A percentile compares a stretch with the other conserved stretches of the same genome.
Evolutionary conservation across 768 basidiomycete species (phyloP).

Genomic region (Amanita rubescens): DNA sequence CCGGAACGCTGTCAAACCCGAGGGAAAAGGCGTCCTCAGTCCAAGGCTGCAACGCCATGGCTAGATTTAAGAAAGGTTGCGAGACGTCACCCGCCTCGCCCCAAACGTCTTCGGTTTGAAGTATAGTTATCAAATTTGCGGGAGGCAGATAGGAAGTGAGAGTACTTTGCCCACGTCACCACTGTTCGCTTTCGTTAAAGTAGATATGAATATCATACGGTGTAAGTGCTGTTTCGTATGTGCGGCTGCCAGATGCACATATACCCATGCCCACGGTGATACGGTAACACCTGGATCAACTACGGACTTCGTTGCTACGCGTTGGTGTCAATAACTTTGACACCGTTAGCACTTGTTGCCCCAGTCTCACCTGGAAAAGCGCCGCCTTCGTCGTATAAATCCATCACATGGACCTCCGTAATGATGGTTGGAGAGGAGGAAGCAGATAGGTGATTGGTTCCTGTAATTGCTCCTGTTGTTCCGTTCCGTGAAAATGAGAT

Average conservation of each 20-base stretch:
- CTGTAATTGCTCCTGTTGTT: neutral
- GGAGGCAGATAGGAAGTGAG: no score
- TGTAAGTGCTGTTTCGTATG: no score
- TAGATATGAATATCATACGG: no score
- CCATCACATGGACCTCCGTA: slow-evolving; percentile 33
- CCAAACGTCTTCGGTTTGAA: no score
- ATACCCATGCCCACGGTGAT: no score
- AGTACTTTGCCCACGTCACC: no score
- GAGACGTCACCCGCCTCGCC: neutral
- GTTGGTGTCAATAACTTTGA: slow-evolving; percentile 7
- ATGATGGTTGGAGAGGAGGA: slow-evolving; percentile 31
- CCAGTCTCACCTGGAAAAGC: neutral
- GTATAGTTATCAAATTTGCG: no score
- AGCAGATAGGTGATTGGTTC: slow-evolving; percentile 19
- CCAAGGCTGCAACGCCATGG: neutral
- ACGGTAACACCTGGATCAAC: no score
- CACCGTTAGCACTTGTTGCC: neutral
- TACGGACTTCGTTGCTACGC: no score
- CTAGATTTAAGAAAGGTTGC: neutral
- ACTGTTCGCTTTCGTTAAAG: no score
- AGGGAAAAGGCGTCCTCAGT: neutral
- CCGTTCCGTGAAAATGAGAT: slow-evolving; percentile 25
- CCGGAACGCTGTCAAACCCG: neutral
- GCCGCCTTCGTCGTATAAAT: slow-evolving; percentile 33
- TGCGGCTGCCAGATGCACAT: no score